Evolutionary conservation across 805 yeast species (phyloP), one percentile per base, ranked within the genome.

Genomic region (Sungouiella thailandica): DNA sequence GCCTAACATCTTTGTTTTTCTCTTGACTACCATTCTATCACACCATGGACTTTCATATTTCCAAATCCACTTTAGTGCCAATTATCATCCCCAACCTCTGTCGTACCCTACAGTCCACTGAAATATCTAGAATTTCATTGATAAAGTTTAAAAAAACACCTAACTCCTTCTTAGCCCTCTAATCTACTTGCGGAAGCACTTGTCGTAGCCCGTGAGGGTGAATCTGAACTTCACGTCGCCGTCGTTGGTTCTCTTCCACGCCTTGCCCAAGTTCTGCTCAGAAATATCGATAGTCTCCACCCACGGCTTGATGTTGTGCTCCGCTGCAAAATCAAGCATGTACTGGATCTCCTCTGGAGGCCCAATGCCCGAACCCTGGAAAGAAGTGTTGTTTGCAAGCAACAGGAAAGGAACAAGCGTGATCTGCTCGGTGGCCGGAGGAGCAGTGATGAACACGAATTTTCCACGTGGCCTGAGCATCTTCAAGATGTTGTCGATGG

Each of bases 141-240:
- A n/a, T n/a, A n/a, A n/a, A n/a, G n/a, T n/a, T n/a, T n/a, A n/a
- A n/a, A n/a, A n/a, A n/a, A n/a, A n/a, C n/a, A n/a, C n/a, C n/a
- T n/a, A n/a, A n/a, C n/a, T n/a, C n/a, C n/a, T n/a, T n/a, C n/a
- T n/a, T n/a, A n/a, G n/a, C n/a, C n/a, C n/a, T n/a, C n/a, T n/a
- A n/a, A n/a, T n/a, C n/a, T n/a, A n/a, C n/a, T n/a, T n/a, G n/a
- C n/a, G n/a, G 34, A 44, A 44, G 32, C 29, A 42, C 38, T 43
- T 44, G 37, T 40, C 47, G 31, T 44, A 43, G 31, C 42, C 42
- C 7, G 34, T 40, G 45, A 44, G 35, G 31, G 47, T 43, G 35
- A 43, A 44, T 18, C 49, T 40, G 31, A 40, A 44, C 28, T 31
- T 40, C 15, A 43, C 47, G 20, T 44, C 47, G 6, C 49, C 49